Evolutionary conservation across 2,329 filamentous ascomycete genomes (phyloP).

Genomic region (Chaetomiaceae sp.): DNA sequence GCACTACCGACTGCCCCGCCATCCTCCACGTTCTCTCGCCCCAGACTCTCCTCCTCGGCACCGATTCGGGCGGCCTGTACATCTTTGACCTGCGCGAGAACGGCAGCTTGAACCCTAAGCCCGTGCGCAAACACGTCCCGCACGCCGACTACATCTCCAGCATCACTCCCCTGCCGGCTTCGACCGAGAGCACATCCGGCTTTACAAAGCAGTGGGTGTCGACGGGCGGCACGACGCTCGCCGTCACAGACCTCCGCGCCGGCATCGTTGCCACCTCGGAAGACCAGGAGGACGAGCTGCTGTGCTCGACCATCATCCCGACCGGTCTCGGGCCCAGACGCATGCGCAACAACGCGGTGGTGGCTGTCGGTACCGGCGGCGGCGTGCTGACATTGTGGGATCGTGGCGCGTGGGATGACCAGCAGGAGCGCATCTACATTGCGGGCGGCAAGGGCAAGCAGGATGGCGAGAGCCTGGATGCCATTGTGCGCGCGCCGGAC

Average conservation of each 20-base stretch:
- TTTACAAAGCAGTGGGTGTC: constrained; percentile 93
- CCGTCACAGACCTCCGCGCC: constrained; percentile 79
- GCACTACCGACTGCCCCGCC: constrained; percentile 57
- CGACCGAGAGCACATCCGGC: constrained; percentile 74
- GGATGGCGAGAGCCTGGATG: constrained; percentile 74
- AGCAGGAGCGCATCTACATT: constrained; percentile 80
- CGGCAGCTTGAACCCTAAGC: constrained; percentile 51
- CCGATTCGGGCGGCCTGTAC: constrained; percentile 84
- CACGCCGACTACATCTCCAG: constrained; percentile 93
- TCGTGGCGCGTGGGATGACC: constrained; percentile 88
- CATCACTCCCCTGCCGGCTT: constrained; percentile 74
- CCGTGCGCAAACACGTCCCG: constrained; percentile 73
- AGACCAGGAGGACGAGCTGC: constrained; percentile 88
- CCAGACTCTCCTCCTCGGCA: constrained; percentile 80
- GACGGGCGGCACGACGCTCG: constrained; percentile 84
- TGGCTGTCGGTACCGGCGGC: constrained; percentile 68
- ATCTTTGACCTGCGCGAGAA: constrained; percentile 72
- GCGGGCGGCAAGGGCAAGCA: constrained; percentile 46
- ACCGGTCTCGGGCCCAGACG: constrained; percentile 62
- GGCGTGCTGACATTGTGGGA: constrained; percentile 93
- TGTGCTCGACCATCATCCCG: constrained; percentile 72
- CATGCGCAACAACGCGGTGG: constrained; percentile 61
- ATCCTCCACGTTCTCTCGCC: constrained; percentile 79
- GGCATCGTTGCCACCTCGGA: constrained; percentile 86
- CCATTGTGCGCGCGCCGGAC: constrained; percentile 65